These are phyloP conservation scores for Calonectria montana DNA, from an alignment of 2,329 filamentous ascomycete genomes.

Conservation along the genomic window DNA sequence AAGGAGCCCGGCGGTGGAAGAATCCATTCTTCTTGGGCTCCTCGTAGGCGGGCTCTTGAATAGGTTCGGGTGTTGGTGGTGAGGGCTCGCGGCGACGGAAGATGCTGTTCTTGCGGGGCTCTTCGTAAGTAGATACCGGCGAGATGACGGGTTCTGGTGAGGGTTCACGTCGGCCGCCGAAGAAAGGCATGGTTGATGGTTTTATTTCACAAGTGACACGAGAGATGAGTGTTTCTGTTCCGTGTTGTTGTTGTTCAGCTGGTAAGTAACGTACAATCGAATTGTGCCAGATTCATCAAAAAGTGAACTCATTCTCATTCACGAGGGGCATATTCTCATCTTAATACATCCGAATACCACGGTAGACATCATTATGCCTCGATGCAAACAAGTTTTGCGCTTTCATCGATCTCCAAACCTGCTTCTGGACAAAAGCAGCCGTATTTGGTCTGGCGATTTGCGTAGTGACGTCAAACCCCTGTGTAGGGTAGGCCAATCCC, in stretches of 20 bases:
- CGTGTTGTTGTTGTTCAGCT: background rate
- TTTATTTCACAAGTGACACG: background rate
- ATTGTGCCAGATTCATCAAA: background rate
- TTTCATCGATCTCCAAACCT: constrained; percentile 12
- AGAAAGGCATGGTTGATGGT: constrained; percentile 45
- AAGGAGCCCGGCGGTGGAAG: constrained; percentile 47
- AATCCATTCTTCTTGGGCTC: constrained; percentile 48
- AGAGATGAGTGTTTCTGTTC: background rate
- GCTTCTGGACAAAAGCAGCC: constrained; percentile 10
- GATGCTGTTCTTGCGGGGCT: constrained; percentile 41
- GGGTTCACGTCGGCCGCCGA: constrained; percentile 42
- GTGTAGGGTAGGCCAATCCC: constrained; percentile 13
- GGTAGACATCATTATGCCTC: background rate
- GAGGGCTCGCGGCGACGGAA: constrained; percentile 49
- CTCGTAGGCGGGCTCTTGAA: constrained; percentile 27
- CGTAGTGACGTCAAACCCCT: constrained; percentile 35
- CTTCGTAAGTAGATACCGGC: constrained; percentile 1
- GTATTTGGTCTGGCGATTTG: constrained; percentile 17
- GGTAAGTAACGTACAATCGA: background rate
- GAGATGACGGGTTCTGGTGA: constrained; percentile 44
- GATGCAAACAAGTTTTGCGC: background rate
- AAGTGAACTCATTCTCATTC: background rate
- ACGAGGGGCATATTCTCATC: background rate
- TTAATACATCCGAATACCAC: background rate
- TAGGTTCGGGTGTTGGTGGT: constrained; percentile 44